A percentile compares a stretch with the other conserved stretches of the same genome.
Conservation (phyloP, 2,329 filamentous ascomycete species). For the Calonectria ilicicola region DNA sequence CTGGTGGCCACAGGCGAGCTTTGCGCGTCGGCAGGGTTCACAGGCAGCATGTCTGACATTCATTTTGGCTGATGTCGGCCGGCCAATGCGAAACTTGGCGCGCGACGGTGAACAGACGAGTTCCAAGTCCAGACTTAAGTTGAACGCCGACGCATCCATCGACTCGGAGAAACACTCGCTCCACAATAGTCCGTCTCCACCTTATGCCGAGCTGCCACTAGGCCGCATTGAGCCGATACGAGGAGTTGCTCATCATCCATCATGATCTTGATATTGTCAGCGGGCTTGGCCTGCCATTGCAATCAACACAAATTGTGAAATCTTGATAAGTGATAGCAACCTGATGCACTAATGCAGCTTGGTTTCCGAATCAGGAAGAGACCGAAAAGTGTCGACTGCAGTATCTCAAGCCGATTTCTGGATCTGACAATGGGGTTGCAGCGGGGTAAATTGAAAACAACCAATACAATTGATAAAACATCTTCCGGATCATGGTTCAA, state of each 20-base stretch:
- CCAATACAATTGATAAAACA: no score
- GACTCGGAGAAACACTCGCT: neutral
- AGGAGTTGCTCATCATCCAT: neutral
- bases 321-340: neutral
- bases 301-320: neutral
- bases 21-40: slow-evolving; percentile 14
- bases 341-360: neutral
- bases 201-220: neutral
- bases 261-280: neutral
- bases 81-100: neutral
- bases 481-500: no score
- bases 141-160: neutral
- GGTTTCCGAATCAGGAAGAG: neutral
- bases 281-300: neutral
- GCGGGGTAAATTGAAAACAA: no score
- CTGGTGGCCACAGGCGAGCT: slow-evolving; percentile 23
- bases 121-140: neutral
- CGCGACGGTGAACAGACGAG: neutral
- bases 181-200: neutral
- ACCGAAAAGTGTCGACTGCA: neutral
- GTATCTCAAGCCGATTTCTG: neutral
- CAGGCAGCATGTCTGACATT: slow-evolving; percentile 19
- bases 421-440: no score
- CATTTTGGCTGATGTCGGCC: slow-evolving; percentile 7
- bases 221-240: neutral